Evolutionary conservation across 768 basidiomycete genomes (phyloP).

Genomic region (Vararia minispora): DNA sequence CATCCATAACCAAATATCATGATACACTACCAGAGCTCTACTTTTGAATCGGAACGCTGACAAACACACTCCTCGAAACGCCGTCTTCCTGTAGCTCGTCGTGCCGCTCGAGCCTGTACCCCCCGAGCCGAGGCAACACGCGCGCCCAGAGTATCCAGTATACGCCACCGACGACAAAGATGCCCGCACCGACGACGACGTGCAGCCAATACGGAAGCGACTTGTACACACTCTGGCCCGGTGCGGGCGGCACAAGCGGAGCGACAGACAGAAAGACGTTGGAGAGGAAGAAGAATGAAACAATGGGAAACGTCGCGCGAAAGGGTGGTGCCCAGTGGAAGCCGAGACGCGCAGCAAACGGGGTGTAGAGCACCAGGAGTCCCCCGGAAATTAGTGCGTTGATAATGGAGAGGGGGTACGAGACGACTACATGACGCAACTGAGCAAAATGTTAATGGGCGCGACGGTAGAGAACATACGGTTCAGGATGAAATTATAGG

Average conservation of each 20-base stretch:
- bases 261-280: constrained; percentile 54
- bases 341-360: constrained; percentile 21
- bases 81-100: constrained; percentile 32
- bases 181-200: constrained; percentile 17
- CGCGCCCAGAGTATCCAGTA: constrained; percentile 23
- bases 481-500: constrained; percentile 61
- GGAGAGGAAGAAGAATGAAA: constrained; percentile 47
- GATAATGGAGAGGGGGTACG: constrained; percentile 33
- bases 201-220: constrained; percentile 50
- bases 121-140: constrained; percentile 18
- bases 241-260: constrained; percentile 51
- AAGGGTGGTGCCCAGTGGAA: constrained; percentile 60
- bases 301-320: constrained; percentile 36
- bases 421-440: too few relatives aligned
- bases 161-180: constrained; percentile 17
- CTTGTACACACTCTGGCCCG: constrained; percentile 40
- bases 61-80: constrained; percentile 42
- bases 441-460: constrained; percentile 38
- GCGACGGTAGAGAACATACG: constrained; percentile 45
- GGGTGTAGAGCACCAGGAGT: constrained; percentile 47
- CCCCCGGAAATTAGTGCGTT: constrained; percentile 53
- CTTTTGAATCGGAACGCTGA: constrained; percentile 20
- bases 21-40: neutral
- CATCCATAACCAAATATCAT: too few relatives aligned
- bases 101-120: constrained; percentile 19